Conservation (phyloP, 345 rosid genomes). For the Hibiscus tridactylites region DNA sequence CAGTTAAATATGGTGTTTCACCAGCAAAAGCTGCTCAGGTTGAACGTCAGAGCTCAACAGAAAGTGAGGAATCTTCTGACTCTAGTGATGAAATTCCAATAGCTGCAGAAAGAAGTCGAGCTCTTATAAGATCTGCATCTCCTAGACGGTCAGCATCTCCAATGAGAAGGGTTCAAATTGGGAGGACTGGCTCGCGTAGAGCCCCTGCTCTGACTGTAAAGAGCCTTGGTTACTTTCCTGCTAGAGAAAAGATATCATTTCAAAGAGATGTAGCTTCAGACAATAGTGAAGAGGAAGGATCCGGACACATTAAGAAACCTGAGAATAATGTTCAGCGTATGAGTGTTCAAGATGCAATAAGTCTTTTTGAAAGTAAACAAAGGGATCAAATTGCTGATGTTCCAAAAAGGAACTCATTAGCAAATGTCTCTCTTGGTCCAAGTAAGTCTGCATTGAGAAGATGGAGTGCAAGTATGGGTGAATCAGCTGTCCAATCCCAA, state of each 20-base stretch:
- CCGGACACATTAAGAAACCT: slow-evolving; percentile 28
- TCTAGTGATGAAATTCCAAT: slow-evolving; percentile 33
- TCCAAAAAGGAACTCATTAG: slow-evolving; percentile 29
- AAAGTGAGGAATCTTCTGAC: slow-evolving; percentile 37
- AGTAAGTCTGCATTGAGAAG: slow-evolving; percentile 48
- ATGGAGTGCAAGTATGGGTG: slow-evolving; percentile 57
- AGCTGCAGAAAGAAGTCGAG: slow-evolving; percentile 46
- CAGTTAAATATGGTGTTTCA: slow-evolving; percentile 49
- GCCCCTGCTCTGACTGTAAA: slow-evolving; percentile 50
- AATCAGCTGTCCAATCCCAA: slow-evolving; percentile 27
- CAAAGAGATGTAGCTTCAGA: slow-evolving; percentile 28
- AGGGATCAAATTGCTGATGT: slow-evolving; percentile 33
- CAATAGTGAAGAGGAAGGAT: slow-evolving; percentile 37
- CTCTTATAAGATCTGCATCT: slow-evolving; percentile 39
- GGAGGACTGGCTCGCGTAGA: slow-evolving; percentile 46
- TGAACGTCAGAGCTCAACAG: slow-evolving; percentile 40
- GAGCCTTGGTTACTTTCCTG: slow-evolving; percentile 45
- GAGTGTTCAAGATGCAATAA: slow-evolving; percentile 60
- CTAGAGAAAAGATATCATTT: slow-evolving; percentile 29
- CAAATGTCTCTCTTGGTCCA: slow-evolving; percentile 24
- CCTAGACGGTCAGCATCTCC: slow-evolving; percentile 70
- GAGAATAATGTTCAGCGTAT: slow-evolving; percentile 34
- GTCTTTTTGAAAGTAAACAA: slow-evolving; percentile 55
- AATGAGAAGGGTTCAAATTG: slow-evolving; percentile 61
- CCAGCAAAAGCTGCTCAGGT: slow-evolving; percentile 51